A percentile compares a stretch with the other conserved stretches of the same genome.
These are phyloP conservation scores for Venturia carpophila DNA, from an alignment of 2,329 filamentous ascomycete species.

Conservation along the genomic window DNA sequence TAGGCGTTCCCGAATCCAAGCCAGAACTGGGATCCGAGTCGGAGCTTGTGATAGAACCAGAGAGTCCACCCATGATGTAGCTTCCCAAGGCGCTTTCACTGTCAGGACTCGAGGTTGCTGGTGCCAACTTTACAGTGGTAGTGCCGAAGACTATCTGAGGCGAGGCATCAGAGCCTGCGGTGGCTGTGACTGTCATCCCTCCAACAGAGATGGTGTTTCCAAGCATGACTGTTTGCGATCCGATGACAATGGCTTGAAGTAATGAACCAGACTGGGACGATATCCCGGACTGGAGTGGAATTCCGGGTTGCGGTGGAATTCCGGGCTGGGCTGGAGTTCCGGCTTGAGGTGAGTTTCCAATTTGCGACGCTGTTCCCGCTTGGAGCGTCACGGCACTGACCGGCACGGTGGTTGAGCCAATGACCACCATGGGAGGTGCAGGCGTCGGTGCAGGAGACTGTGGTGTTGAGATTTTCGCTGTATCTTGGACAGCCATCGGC, in stretches of 20 bases:
- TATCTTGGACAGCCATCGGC: neutral
- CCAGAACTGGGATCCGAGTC: neutral
- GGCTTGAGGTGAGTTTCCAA: neutral
- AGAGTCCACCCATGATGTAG: neutral
- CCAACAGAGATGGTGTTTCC: neutral
- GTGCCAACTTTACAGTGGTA: neutral
- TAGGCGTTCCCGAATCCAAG: neutral
- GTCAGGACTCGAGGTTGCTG: neutral
- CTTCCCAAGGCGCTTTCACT: neutral
- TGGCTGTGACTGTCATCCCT: neutral
- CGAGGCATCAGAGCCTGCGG: neutral
- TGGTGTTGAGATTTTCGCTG: neutral
- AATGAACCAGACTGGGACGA: neutral
- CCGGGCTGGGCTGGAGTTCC: neutral
- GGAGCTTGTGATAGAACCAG: neutral
- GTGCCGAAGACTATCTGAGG: slow-evolving; percentile 1
- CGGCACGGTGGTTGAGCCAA: neutral
- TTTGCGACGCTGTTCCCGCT: neutral
- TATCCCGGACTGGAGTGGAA: neutral
- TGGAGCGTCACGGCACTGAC: neutral
- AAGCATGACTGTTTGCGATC: neutral
- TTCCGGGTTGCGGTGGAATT: neutral
- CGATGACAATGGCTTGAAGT: neutral
- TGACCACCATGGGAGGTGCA: neutral
- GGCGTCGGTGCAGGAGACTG: neutral